Evolutionary conservation across 306 rosid genomes (phyloP).

Genomic region (Cyamopsis tetragonoloba): DNA sequence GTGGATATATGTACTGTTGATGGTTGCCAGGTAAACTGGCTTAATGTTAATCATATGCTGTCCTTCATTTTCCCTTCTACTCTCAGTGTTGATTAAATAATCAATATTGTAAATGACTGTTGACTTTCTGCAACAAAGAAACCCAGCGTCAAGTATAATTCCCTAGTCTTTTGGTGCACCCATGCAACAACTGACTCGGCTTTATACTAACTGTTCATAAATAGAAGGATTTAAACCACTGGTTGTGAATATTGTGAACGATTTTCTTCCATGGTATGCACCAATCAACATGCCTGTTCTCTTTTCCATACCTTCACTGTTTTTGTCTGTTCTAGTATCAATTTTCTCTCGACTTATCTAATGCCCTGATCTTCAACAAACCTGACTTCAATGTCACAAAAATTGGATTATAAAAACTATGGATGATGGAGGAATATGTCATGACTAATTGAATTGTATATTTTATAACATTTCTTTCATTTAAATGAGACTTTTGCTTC

Average conservation of each 20-base stretch:
- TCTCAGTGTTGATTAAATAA: not conserved
- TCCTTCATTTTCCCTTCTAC: constrained; percentile 18
- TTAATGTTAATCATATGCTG: constrained; percentile 6
- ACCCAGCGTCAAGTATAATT: not conserved
- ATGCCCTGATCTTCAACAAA: no score
- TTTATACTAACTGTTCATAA: no score
- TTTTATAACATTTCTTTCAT: not conserved
- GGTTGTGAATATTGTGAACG: not conserved
- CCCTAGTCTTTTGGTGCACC: no score
- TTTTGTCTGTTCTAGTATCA: not conserved
- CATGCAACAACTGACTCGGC: no score
- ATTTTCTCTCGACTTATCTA: no score
- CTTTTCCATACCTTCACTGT: not conserved
- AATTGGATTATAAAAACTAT: constrained; percentile 9
- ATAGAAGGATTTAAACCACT: not conserved
- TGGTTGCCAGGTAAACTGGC: constrained; percentile 83
- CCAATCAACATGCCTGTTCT: not conserved
- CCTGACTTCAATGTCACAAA: constrained; percentile 25
- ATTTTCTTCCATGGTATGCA: not conserved
- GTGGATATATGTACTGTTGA: constrained; percentile 88
- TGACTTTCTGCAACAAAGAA: not conserved
- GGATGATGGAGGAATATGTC: not conserved
- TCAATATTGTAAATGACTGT: not conserved
- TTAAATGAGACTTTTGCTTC: not conserved
- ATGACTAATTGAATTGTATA: not conserved